Percentiles rank a stretch among this genome's conserved stretches.
These are phyloP conservation scores for Pichia occidentalis DNA, from an alignment of 805 yeast genomes.

Conservation along the genomic window DNA sequence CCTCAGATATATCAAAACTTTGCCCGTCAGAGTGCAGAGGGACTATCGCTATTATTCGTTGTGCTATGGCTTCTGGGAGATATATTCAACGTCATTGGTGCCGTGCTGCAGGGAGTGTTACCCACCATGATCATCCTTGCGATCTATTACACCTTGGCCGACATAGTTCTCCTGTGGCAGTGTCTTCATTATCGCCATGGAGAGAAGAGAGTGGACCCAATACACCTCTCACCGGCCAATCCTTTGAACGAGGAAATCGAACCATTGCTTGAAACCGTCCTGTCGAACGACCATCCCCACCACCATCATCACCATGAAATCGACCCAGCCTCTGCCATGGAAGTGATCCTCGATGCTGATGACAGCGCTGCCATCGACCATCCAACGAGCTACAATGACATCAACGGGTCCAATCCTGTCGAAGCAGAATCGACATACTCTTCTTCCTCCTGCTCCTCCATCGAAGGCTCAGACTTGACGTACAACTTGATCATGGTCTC, in stretches of 20 bases:
- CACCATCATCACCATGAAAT: conserved; percentile 13
- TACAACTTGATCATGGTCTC: conserved; percentile 48
- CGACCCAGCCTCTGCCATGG: conserved; percentile 17
- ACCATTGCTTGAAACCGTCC: conserved; percentile 49
- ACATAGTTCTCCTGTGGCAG: conserved; percentile 74
- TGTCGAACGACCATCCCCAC: conserved; percentile 34
- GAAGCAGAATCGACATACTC: conserved; percentile 1
- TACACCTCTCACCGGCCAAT: conserved; percentile 83
- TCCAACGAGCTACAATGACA: conserved; percentile 27
- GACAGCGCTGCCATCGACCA: conserved; percentile 31
- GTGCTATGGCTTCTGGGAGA: conserved; percentile 92
- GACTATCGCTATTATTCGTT: conserved; percentile 79
- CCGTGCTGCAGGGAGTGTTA: conserved; percentile 79
- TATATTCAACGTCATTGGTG: conserved; percentile 87
- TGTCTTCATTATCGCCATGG: conserved; percentile 74
- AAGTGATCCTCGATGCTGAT: conserved; percentile 12
- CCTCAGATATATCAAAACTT: conserved; percentile 95
- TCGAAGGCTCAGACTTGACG: conserved; percentile 24
- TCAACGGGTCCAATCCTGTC: conserved; percentile 17
- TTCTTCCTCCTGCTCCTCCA: neutral
- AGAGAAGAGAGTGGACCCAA: conserved; percentile 50
- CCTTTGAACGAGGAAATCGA: conserved; percentile 66
- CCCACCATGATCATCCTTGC: conserved; percentile 95
- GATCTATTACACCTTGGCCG: conserved; percentile 87
- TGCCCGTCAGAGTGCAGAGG: conserved; percentile 78